Conservation (phyloP, 1,284 basidiomycete species). For the Schizopora paradoxa region DNA sequence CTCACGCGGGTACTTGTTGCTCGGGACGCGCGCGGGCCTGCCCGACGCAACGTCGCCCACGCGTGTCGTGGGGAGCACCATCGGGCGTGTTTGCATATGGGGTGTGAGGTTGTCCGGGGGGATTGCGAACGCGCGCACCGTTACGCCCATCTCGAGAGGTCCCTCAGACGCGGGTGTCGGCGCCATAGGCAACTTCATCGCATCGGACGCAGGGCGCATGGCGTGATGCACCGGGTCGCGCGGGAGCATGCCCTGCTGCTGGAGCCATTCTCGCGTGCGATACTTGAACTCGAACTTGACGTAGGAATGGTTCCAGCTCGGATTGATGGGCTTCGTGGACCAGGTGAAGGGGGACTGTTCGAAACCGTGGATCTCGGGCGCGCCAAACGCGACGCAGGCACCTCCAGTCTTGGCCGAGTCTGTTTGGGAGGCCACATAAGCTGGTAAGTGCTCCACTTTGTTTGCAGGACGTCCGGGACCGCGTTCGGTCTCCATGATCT, state of each 20-base stretch:
- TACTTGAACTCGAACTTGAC: slow-evolving; percentile 14
- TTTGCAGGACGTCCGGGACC: slow-evolving; percentile 30
- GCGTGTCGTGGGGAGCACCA: too few species aligned
- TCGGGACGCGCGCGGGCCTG: too few species aligned
- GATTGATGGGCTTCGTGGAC: background rate
- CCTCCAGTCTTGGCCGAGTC: slow-evolving; percentile 2
- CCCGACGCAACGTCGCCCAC: too few species aligned
- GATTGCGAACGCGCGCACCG: too few species aligned
- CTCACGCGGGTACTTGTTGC: too few species aligned
- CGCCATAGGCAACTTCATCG: too few species aligned
- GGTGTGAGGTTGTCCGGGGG: too few species aligned
- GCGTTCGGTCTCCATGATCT: slow-evolving; percentile 44
- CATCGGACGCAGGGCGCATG: too few species aligned
- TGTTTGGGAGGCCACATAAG: background rate
- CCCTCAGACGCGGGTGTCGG: too few species aligned
- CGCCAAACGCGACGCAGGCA: background rate
- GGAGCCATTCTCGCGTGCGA: slow-evolving; percentile 5
- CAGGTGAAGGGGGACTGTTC: slow-evolving; percentile 1
- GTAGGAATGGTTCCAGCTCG: slow-evolving; percentile 1
- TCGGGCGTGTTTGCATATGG: too few species aligned
- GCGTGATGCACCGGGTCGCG: too few species aligned
- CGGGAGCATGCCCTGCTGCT: background rate
- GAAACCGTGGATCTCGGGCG: background rate
- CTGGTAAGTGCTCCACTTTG: slow-evolving; percentile 26
- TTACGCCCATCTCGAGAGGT: too few species aligned